Conservation (phyloP, 2,329 filamentous ascomycete genomes). For the Aspergillus sp. region DNA sequence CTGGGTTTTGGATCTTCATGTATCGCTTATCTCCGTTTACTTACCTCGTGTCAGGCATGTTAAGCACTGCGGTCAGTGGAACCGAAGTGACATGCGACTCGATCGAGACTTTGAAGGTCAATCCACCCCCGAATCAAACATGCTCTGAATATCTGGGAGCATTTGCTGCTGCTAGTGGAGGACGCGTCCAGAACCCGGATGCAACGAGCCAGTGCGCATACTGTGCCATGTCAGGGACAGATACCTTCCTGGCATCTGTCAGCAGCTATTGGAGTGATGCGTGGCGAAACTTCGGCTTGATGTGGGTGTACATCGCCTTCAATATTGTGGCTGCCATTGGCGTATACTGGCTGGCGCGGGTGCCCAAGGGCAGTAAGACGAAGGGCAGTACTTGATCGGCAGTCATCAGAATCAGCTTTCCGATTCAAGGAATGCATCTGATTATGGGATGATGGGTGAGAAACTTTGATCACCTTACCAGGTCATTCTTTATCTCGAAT, state of each 20-base stretch:
- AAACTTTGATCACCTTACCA: no score
- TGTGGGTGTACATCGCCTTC: conserved; percentile 1
- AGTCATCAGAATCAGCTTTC: no score
- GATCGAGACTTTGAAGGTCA: neutral
- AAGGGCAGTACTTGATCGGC: neutral
- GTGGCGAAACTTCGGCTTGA: conserved; percentile 1
- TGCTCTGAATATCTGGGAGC: neutral
- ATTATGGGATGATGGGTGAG: no score
- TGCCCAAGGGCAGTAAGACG: conserved; percentile 1
- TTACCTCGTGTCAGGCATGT: neutral
- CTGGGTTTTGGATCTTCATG: conserved; percentile 4
- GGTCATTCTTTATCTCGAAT: no score
- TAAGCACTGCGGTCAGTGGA: conserved; percentile 1
- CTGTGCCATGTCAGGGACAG: neutral
- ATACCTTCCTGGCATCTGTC: neutral
- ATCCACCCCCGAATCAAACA: neutral
- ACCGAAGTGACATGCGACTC: neutral
- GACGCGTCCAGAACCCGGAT: neutral
- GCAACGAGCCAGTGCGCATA: neutral
- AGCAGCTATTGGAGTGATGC: conserved; percentile 2
- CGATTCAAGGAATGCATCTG: no score
- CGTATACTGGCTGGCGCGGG: conserved; percentile 1
- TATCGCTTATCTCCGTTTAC: neutral
- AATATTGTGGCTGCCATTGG: neutral
- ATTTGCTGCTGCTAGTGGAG: neutral